Percentiles rank a stretch among this genome's conserved stretches.
Conservation (phyloP, 371 early-diverging fungal genomes). For the Choanephora cucurbitarum region DNA sequence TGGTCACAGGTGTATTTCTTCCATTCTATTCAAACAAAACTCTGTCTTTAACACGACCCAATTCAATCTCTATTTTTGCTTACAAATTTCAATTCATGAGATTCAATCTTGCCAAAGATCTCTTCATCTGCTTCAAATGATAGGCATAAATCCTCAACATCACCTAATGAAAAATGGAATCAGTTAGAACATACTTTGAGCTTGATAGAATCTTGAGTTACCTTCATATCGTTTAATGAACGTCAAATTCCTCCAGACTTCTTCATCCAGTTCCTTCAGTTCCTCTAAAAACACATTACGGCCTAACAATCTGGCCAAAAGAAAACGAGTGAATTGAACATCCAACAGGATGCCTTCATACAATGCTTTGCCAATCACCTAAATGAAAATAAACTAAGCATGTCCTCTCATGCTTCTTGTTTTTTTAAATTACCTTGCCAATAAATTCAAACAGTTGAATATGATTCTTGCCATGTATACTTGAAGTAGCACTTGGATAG, state of each 20-base stretch:
- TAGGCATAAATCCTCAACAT: conserved; percentile 63
- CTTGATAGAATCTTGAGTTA: too few relatives aligned
- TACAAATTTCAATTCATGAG: conserved; percentile 53
- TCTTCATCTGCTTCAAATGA: conserved; percentile 71
- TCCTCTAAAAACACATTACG: conserved; percentile 79
- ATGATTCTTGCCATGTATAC: conserved; percentile 50
- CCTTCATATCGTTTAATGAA: conserved; percentile 80
- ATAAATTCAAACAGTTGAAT: conserved; percentile 76
- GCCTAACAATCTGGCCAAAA: conserved; percentile 81
- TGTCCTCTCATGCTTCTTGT: too few relatives aligned
- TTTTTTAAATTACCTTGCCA: conserved; percentile 61
- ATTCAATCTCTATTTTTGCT: conserved; percentile 8
- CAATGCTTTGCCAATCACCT: conserved; percentile 86
- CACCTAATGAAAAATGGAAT: too few relatives aligned
- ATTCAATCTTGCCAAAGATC: conserved; percentile 48
- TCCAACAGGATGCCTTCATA: conserved; percentile 90
- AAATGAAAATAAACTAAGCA: not conserved
- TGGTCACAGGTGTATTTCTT: conserved; percentile 67
- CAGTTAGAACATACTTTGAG: too few relatives aligned
- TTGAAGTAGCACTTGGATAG: conserved; percentile 66
- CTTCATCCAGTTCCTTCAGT: conserved; percentile 78
- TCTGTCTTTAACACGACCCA: too few relatives aligned
- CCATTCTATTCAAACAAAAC: conserved; percentile 53
- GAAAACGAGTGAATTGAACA: conserved; percentile 84
- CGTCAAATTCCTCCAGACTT: conserved; percentile 78